phyloP scores from a whole-genome alignment of 1,284 basidiomycete species.

The Sporisorium graminicola region DNA sequence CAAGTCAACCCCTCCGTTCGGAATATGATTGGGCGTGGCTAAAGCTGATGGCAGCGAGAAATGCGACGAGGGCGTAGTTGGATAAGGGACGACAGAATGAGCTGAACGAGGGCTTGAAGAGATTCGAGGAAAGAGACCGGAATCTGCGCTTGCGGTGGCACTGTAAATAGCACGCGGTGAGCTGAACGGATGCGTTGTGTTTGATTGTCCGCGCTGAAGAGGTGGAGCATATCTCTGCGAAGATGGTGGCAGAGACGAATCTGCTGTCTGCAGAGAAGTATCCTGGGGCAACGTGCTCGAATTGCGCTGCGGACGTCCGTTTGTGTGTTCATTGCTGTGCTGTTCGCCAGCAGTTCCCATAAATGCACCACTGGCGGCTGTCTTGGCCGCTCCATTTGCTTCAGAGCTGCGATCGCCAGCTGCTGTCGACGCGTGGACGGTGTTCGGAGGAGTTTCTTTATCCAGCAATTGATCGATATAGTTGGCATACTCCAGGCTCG shows the following conservation, averaged over 20 bases:
- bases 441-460: slow-evolving; percentile 19
- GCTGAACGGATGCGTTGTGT: slow-evolving; percentile 22
- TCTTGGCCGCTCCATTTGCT: not conserved
- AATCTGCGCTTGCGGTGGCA: slow-evolving; percentile 18
- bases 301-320: slow-evolving; percentile 10
- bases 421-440: not conserved
- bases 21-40: not conserved
- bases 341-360: not conserved
- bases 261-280: not conserved
- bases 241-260: slow-evolving; percentile 1
- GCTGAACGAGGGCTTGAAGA: slow-evolving; percentile 17
- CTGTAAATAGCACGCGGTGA: slow-evolving; percentile 37
- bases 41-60: slow-evolving; percentile 16
- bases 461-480: slow-evolving; percentile 41
- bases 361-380: not conserved
- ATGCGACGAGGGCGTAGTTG: slow-evolving; percentile 27
- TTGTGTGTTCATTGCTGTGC: not conserved
- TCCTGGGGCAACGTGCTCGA: not conserved
- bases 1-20: slow-evolving; percentile 8
- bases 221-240: slow-evolving; percentile 14
- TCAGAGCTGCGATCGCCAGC: slow-evolving; percentile 4
- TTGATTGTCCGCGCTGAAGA: slow-evolving; percentile 24
- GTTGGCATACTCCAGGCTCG: slow-evolving; percentile 38
- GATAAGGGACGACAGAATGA: slow-evolving; percentile 1
- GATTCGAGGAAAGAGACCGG: slow-evolving; percentile 27